These are phyloP conservation scores for Aspergillus sp. DNA, from an alignment of 2,329 filamentous ascomycete species.

Conservation along the genomic window DNA sequence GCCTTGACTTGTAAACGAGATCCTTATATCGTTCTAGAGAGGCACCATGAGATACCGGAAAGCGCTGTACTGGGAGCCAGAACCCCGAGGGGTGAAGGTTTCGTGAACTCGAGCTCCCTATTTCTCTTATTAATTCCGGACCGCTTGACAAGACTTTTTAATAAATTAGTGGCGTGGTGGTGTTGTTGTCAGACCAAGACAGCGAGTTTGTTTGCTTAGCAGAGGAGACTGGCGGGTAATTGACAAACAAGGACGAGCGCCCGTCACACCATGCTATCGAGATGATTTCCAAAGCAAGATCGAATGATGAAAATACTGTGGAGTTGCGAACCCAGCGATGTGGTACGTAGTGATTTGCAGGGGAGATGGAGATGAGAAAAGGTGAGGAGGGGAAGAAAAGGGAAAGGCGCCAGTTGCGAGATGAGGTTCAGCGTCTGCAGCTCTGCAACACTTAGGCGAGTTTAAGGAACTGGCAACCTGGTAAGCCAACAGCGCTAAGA, in stretches of 20 bases:
- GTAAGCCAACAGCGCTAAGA: conserved; percentile 2
- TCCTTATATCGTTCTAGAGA: not conserved
- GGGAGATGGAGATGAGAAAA: conserved; percentile 18
- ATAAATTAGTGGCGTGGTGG: conserved; percentile 4
- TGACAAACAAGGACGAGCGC: conserved; percentile 6
- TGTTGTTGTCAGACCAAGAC: not conserved
- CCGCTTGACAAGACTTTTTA: not conserved
- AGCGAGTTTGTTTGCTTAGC: conserved; percentile 8
- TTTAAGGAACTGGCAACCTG: conserved; percentile 1
- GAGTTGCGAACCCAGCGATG: conserved; percentile 29
- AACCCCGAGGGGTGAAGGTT: not conserved
- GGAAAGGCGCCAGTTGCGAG: not conserved
- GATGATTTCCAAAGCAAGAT: not conserved
- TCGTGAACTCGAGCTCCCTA: not conserved
- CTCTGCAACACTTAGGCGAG: not conserved
- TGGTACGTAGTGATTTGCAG: conserved; percentile 33
- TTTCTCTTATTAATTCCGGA: not conserved
- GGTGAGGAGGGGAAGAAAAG: not conserved
- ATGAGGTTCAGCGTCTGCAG: conserved; percentile 7
- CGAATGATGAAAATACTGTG: conserved; percentile 8
- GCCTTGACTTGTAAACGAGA: not conserved
- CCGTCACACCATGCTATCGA: conserved; percentile 15
- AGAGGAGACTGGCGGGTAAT: conserved; percentile 3
- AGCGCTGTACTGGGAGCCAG: not conserved
- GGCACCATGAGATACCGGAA: not conserved